These are phyloP conservation scores for Penicillium frequentans DNA, from an alignment of 2,329 filamentous ascomycete genomes.

Conservation along the genomic window DNA sequence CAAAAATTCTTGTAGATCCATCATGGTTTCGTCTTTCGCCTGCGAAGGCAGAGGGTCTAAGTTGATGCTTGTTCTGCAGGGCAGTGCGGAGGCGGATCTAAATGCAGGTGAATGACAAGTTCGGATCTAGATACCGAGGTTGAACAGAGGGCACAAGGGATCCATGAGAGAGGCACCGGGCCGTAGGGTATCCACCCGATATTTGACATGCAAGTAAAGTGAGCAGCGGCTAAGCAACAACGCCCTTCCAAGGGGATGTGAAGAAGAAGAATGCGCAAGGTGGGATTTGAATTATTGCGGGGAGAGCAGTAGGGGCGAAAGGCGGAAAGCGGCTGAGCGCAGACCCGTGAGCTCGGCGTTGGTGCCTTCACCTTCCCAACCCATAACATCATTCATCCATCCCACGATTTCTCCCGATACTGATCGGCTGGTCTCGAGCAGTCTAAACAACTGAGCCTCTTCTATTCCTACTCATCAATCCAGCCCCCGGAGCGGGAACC, in stretches of 20 bases:
- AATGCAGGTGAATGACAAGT: constrained; percentile 11
- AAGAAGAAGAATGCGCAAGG: constrained; percentile 11
- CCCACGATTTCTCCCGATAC: neutral
- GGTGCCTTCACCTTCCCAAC: constrained; percentile 12
- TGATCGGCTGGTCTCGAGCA: neutral
- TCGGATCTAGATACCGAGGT: constrained; percentile 21
- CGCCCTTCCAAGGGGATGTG: neutral
- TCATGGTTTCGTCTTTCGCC: constrained; percentile 13
- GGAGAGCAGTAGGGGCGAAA: constrained; percentile 14
- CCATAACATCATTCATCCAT: neutral
- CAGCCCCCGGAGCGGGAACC: neutral
- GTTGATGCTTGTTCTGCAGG: neutral
- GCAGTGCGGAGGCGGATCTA: constrained; percentile 12
- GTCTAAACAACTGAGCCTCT: neutral
- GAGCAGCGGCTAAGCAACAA: neutral
- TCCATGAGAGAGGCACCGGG: constrained; percentile 25
- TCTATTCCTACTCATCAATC: neutral
- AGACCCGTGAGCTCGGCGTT: constrained; percentile 10
- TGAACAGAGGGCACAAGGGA: constrained; percentile 7
- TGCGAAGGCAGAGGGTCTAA: neutral
- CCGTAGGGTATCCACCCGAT: neutral
- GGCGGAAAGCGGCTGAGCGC: constrained; percentile 23
- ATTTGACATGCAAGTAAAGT: neutral
- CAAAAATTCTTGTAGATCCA: constrained; percentile 35
- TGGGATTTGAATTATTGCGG: constrained; percentile 10